Percentiles rank a stretch among this genome's conserved stretches.
These are phyloP conservation scores for Sugiyamaella smithiae DNA, from an alignment of 805 yeast species.

Conservation along the genomic window DNA sequence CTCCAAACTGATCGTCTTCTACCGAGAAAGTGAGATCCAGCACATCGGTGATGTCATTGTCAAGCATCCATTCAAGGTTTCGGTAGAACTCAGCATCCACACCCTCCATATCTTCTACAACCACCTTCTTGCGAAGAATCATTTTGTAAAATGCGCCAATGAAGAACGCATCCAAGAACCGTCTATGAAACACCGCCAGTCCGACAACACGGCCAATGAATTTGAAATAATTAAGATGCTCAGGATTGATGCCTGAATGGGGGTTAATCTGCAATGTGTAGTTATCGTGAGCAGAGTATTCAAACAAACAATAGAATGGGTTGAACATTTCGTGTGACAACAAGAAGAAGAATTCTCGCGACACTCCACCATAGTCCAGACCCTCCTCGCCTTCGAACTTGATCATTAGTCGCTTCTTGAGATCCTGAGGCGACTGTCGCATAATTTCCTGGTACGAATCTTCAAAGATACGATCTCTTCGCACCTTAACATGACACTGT, in stretches of 20 bases:
- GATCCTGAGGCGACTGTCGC: constrained; percentile 98
- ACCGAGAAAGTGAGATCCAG: constrained; percentile 83
- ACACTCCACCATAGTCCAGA: constrained; percentile 98
- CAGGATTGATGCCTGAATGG: constrained; percentile 94
- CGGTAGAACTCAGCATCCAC: constrained; percentile 96
- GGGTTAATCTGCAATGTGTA: constrained; percentile 98
- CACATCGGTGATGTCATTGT: constrained; percentile 86
- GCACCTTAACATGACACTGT: constrained; percentile 96
- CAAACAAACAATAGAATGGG: constrained; percentile 95
- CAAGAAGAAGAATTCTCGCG: constrained; percentile 95
- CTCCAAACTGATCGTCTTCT: constrained; percentile 93
- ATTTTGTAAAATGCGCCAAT: constrained; percentile 97
- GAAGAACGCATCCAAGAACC: constrained; percentile 96
- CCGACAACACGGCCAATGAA: constrained; percentile 99
- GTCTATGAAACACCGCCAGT: constrained; percentile 94
- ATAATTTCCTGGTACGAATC: constrained; percentile 97
- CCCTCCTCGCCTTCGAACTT: constrained; percentile 99
- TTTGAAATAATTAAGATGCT: constrained; percentile 95
- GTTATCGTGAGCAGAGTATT: constrained; percentile 96
- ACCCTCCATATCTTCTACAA: constrained; percentile 96
- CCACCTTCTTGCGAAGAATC: constrained; percentile 94
- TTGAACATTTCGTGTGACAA: constrained; percentile 98
- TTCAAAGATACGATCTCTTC: constrained; percentile 94
- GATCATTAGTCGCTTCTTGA: constrained; percentile 96
- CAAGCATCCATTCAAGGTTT: constrained; percentile 92